A percentile compares a stretch with the other conserved stretches of the same genome.
Evolutionary conservation across 805 yeast genomes (phyloP).

Genomic region (Ogataea minuta): DNA sequence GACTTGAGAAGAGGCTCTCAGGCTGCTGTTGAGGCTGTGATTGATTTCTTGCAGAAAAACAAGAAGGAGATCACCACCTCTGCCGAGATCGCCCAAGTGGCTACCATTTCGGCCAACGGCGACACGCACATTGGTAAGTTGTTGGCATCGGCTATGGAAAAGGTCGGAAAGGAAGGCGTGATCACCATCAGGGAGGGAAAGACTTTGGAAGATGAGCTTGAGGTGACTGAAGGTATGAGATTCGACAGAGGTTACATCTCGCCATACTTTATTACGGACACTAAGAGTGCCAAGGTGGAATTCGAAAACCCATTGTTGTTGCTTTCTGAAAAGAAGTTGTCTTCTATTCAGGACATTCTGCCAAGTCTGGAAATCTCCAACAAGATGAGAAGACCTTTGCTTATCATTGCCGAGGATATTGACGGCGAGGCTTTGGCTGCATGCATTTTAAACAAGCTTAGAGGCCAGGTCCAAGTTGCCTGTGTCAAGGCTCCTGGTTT

Average conservation of each 20-base stretch:
- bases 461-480: conserved; percentile 97
- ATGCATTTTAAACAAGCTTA: conserved; percentile 91
- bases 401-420: conserved; percentile 91
- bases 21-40: conserved; percentile 93
- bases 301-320: conserved; percentile 89
- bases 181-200: conserved; percentile 97
- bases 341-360: conserved; percentile 83
- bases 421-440: conserved; percentile 99
- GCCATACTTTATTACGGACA: conserved; percentile 93
- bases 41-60: conserved; percentile 75
- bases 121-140: conserved; percentile 88
- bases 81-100: conserved; percentile 96
- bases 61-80: conserved; percentile 92
- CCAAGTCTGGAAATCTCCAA: conserved; percentile 93
- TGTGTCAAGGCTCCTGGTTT: conserved; percentile 99
- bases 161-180: conserved; percentile 98
- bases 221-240: conserved; percentile 97
- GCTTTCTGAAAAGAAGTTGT: conserved; percentile 88
- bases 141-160: conserved; percentile 95
- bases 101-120: conserved; percentile 96
- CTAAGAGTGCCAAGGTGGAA: conserved; percentile 91
- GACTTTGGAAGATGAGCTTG: conserved; percentile 93
- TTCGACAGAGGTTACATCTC: conserved; percentile 97
- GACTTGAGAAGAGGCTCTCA: conserved; percentile 96
- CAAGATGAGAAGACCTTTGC: conserved; percentile 88